These are phyloP conservation scores for Eutrema heterophyllum DNA, from an alignment of 345 rosid species.

Conservation along the genomic window DNA sequence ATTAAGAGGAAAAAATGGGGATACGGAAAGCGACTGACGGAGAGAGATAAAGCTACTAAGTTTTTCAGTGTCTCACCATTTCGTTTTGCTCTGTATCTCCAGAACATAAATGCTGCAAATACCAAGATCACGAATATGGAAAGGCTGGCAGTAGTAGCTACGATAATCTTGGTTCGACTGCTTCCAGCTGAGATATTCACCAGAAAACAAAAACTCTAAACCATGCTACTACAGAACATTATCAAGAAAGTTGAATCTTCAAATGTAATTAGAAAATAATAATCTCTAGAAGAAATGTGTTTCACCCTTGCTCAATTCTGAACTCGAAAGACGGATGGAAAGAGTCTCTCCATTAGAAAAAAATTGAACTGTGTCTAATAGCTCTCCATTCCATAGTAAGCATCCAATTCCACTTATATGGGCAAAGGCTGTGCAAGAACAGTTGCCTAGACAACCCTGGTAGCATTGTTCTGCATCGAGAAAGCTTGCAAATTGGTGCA, in stretches of 20 bases:
- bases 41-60: neutral
- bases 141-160: constrained; percentile 11
- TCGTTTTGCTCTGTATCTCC: constrained; percentile 15
- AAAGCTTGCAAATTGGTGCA: constrained; percentile 22
- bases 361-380: constrained; percentile 21
- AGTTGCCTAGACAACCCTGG: constrained; percentile 25
- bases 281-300: neutral
- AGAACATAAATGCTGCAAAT: neutral
- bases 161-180: constrained; percentile 3
- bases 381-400: constrained; percentile 22
- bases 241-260: neutral
- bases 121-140: constrained; percentile 2
- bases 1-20: neutral
- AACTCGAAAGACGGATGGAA: constrained; percentile 21
- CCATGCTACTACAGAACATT: neutral
- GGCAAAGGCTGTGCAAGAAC: constrained; percentile 33
- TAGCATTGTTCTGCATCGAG: constrained; percentile 17
- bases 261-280: neutral
- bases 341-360: constrained; percentile 16
- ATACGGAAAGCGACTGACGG: neutral
- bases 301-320: constrained; percentile 21
- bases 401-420: constrained; percentile 30
- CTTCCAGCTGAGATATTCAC: constrained; percentile 18
- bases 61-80: constrained; percentile 1
- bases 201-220: neutral